Percentiles rank a stretch among this genome's conserved stretches.
phyloP scores from a whole-genome alignment of 306 rosid genomes.

The Pachyrhizus erosus region DNA sequence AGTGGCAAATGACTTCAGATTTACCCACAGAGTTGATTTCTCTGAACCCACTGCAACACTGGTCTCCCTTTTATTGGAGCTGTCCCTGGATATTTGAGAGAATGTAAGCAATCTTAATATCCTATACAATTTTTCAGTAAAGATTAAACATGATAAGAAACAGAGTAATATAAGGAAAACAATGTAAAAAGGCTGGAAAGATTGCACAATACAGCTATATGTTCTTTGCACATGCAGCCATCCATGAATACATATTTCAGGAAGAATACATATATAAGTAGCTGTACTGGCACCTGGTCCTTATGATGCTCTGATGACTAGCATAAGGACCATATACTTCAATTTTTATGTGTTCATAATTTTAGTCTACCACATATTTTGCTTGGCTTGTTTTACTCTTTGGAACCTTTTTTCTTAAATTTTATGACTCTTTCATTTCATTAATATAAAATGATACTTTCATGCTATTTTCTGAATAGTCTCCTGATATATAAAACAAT shows the following conservation, averaged over 20 bases:
- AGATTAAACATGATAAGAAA: slow-evolving; percentile 26
- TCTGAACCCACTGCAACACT: slow-evolving; percentile 41
- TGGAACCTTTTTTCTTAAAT: background rate
- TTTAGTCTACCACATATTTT: slow-evolving; percentile 27
- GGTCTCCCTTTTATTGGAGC: slow-evolving; percentile 30
- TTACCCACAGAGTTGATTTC: slow-evolving; percentile 66
- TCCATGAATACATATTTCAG: slow-evolving; percentile 34
- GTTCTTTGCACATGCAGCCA: slow-evolving; percentile 15
- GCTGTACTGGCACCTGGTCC: too few species aligned
- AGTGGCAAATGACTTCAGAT: slow-evolving; percentile 72
- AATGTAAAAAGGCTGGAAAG: background rate
- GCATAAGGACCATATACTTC: background rate
- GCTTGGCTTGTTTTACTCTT: background rate
- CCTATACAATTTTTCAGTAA: slow-evolving; percentile 25
- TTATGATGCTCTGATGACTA: too few species aligned
- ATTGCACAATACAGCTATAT: slow-evolving; percentile 2
- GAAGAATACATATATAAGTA: background rate
- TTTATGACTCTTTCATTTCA: slow-evolving; percentile 9
- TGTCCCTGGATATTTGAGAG: slow-evolving; percentile 48
- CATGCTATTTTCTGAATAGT: background rate
- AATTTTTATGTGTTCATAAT: background rate
- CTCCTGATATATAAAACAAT: background rate
- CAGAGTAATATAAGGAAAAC: background rate
- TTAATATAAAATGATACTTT: slow-evolving; percentile 1
- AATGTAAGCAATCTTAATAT: slow-evolving; percentile 29